Evolutionary conservation across 1,284 basidiomycete species (phyloP).

Genomic region (Rhodotorula sp.): DNA sequence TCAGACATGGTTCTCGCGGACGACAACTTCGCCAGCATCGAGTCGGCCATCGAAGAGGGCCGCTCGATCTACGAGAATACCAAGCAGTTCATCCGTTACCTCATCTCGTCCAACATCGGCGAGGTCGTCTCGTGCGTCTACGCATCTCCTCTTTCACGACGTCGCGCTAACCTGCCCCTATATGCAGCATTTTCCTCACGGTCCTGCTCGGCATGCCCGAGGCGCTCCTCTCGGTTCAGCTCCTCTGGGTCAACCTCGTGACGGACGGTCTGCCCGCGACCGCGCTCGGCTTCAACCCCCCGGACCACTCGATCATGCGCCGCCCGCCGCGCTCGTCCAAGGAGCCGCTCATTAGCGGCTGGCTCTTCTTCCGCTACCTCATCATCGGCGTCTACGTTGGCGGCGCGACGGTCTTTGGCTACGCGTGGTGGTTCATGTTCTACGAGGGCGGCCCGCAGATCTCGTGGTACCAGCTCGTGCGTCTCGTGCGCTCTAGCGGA

Average conservation of each 20-base stretch:
- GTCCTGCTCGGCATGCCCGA: conserved; percentile 98
- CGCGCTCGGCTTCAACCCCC: conserved; percentile 94
- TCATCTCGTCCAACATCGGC: conserved; percentile 93
- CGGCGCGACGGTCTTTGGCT: conserved; percentile 86
- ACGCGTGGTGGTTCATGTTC: conserved; percentile 90
- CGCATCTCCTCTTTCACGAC: too few species aligned
- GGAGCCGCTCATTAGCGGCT: conserved; percentile 86
- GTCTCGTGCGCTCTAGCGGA: conserved; percentile 49
- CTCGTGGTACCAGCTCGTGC: conserved; percentile 83
- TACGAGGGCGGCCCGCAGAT: conserved; percentile 90
- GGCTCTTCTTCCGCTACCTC: conserved; percentile 95
- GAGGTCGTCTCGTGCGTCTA: conserved; percentile 78
- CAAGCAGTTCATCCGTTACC: conserved; percentile 88
- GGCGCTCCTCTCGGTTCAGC: conserved; percentile 94
- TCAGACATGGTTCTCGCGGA: conserved; percentile 56
- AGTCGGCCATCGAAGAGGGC: conserved; percentile 67
- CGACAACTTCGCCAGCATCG: conserved; percentile 56
- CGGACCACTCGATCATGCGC: conserved; percentile 94
- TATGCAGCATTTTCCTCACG: conserved; percentile 91
- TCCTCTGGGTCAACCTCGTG: conserved; percentile 95
- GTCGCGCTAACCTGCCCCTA: neutral
- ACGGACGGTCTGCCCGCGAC: conserved; percentile 96
- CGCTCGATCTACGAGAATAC: conserved; percentile 98
- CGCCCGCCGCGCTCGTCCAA: conserved; percentile 82
- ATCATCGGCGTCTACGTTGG: conserved; percentile 93